Base-by-base conservation (phyloP, 2,329 filamentous ascomycete species). In the Colletotrichum incanum region DNA sequence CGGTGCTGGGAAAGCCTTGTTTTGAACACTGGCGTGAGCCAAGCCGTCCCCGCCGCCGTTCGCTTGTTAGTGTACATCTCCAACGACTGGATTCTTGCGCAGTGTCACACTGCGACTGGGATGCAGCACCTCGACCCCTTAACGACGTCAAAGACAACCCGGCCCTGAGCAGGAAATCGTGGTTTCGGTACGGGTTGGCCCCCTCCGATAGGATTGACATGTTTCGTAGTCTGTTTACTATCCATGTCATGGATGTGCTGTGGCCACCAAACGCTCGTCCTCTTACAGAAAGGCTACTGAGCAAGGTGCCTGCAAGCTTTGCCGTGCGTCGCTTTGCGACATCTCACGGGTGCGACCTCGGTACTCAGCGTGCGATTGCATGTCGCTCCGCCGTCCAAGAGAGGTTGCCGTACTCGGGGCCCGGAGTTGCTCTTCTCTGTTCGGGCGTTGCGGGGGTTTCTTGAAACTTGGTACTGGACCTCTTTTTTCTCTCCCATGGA, bases 251-350 rank as follows among this genome's bases (percentile, higher is more conserved):
- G 18, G 16, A 34, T 52, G 69, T 23, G 20, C 52, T 20, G 58
- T 71, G 56, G 47, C 64, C 49, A 41, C 56, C 49, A 18, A 23
- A 20, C 56, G 64, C 64, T 67, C 68, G 64, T 62, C 64, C 63
- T 49, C 34, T 58, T 34, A 26, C 20, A 28, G 59, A 41, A 31
- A 3, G 18, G 37, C 14, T 23, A 39, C 56, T 58, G 56, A 50
- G 64, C 47, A 67, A 45, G 23, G 58, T 62, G 50, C 18, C 41
- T 37, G 56, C 54, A 28, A 28, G 37, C 45, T 60, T 39, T 60
- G 43, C 65, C 34, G 64, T 63, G 69, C 65, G 37, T 68, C 58
- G 26, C 65, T 67, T 61, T 60, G 68, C 68, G 39, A 58, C 69
- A 50, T 62, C 41, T 50, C 20, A 71, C 39, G 31, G 49, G 56